These are phyloP conservation scores for Tribonema minus DNA, from an alignment of 108 stramenopile species.

Conservation along the genomic window DNA sequence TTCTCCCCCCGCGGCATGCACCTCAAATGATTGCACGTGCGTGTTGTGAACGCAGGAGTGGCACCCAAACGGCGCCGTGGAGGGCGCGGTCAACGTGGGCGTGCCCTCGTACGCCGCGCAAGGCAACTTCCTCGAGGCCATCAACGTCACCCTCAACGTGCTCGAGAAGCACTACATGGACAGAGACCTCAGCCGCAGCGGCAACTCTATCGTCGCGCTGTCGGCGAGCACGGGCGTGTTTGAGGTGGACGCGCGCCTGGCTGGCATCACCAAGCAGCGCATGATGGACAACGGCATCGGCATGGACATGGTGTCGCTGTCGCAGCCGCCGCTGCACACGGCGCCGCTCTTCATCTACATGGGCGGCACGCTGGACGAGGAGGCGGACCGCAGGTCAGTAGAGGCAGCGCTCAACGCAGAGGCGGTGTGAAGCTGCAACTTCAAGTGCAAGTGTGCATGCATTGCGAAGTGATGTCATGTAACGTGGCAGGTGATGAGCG, in stretches of 20 bases:
- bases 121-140: conserved; percentile 92
- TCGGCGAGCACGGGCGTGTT: conserved; percentile 87
- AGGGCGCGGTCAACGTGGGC: conserved; percentile 4
- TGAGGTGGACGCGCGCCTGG: conserved; percentile 24
- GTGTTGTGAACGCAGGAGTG: too few relatives aligned
- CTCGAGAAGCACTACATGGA: conserved; percentile 92
- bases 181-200: conserved; percentile 82
- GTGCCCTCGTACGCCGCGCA: conserved; percentile 65
- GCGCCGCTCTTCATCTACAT: conserved; percentile 82
- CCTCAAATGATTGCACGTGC: too few relatives aligned
- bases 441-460: too few relatives aligned
- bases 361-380: too few relatives aligned
- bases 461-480: too few relatives aligned
- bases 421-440: too few relatives aligned
- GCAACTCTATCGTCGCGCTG: conserved; percentile 87
- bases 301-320: conserved; percentile 89
- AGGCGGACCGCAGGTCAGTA: too few relatives aligned
- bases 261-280: conserved; percentile 87
- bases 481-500: too few relatives aligned
- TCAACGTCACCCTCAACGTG: conserved; percentile 93
- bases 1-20: too few relatives aligned
- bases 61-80: too few relatives aligned
- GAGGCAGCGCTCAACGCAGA: too few relatives aligned
- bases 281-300: conserved; percentile 99
- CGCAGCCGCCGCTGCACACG: conserved; percentile 88